These are phyloP conservation scores for Pseudoscleropodium purum DNA, from an alignment of 225 moss, liverwort and hornwort genomes.

Conservation along the genomic window DNA sequence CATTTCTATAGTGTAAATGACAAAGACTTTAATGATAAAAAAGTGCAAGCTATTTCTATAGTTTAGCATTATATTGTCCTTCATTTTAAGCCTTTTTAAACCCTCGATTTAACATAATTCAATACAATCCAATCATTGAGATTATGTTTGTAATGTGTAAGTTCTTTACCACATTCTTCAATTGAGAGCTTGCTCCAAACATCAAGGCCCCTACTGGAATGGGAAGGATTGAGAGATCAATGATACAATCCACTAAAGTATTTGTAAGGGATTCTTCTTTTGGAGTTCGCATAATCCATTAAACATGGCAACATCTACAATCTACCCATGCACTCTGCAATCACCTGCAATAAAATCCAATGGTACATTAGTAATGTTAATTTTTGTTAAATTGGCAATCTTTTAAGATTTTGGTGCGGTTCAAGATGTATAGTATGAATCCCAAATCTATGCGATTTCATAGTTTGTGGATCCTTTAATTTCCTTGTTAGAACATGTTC, in stretches of 20 bases:
- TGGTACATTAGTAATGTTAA: background rate
- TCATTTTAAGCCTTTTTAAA: background rate
- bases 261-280: conserved; percentile 78
- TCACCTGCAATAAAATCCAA: conserved; percentile 27
- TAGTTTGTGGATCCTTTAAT: background rate
- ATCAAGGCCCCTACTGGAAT: conserved; percentile 64
- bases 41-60: background rate
- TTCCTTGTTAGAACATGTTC: background rate
- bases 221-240: conserved; percentile 80
- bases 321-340: conserved; percentile 78
- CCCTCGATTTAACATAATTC: background rate
- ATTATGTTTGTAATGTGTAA: background rate
- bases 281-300: conserved; percentile 78
- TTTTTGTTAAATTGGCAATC: background rate
- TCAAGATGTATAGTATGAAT: accelerated
- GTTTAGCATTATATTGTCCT: too few species aligned
- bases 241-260: conserved; percentile 75
- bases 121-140: too few species aligned
- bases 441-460: background rate
- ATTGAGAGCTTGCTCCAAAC: conserved; percentile 80
- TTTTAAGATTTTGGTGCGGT: accelerated
- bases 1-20: background rate
- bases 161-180: conserved; percentile 70
- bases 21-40: background rate
- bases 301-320: conserved; percentile 87